Percentiles rank a stretch among this genome's conserved stretches.
Evolutionary conservation across 2,329 filamentous ascomycete genomes (phyloP).

Genomic region (Erysiphe neolycopersici): DNA sequence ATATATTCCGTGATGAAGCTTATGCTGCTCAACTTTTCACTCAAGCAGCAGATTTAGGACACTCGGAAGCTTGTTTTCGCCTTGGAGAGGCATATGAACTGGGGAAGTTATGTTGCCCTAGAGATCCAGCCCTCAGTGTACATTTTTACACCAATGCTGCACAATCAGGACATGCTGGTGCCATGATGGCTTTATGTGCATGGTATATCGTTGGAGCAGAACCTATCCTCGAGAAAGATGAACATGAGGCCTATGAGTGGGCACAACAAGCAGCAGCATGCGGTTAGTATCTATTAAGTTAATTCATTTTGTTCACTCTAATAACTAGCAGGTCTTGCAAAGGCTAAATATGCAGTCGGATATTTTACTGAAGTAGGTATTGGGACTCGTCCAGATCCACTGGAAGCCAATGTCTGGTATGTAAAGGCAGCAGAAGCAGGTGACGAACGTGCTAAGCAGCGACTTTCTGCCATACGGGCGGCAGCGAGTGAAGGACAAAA

Average conservation of each 20-base stretch:
- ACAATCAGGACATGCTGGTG: constrained; percentile 53
- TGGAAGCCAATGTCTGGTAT: constrained; percentile 97
- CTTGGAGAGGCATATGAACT: constrained; percentile 97
- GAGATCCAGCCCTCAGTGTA: constrained; percentile 75
- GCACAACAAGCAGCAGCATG: constrained; percentile 61
- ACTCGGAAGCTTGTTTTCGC: constrained; percentile 60
- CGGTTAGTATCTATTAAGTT: constrained; percentile 29
- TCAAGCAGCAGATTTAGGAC: constrained; percentile 73
- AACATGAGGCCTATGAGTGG: constrained; percentile 93
- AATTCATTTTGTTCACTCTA: background rate
- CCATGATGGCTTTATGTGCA: constrained; percentile 95
- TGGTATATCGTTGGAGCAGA: constrained; percentile 96
- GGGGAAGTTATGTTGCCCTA: constrained; percentile 61
- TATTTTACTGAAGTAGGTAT: constrained; percentile 99
- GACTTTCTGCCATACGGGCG: constrained; percentile 62
- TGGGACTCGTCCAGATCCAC: constrained; percentile 73
- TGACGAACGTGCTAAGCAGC: constrained; percentile 67
- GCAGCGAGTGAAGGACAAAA: constrained; percentile 22
- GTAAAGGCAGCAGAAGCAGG: constrained; percentile 83
- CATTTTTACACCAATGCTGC: constrained; percentile 94
- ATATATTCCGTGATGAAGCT: constrained; percentile 69
- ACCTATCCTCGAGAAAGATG: constrained; percentile 78
- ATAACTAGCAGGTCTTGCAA: constrained; percentile 13
- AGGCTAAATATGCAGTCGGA: constrained; percentile 80
- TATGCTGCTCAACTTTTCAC: constrained; percentile 91